These are phyloP conservation scores for Phytophthora nicotianae DNA, from an alignment of 352 stramenopile species.

Conservation along the genomic window DNA sequence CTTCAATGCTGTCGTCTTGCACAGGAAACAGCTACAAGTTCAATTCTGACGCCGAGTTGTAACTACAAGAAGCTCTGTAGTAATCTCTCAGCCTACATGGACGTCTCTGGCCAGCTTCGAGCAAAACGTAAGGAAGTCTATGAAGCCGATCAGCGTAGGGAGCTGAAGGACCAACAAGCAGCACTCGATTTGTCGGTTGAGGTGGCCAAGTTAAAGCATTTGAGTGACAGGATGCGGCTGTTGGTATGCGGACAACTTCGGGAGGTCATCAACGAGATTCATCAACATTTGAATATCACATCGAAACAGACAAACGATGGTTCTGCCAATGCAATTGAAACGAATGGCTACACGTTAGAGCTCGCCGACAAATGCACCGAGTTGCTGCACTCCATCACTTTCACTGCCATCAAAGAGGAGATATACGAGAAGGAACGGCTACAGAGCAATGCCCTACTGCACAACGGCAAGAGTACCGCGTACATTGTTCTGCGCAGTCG, in stretches of 20 bases:
- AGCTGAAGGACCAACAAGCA: slow-evolving; percentile 15
- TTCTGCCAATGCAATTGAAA: no score
- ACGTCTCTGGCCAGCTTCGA: slow-evolving; percentile 6
- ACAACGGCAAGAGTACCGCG: slow-evolving; percentile 8
- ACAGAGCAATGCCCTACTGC: slow-evolving; percentile 11
- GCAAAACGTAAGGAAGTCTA: slow-evolving; percentile 18
- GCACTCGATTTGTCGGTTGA: slow-evolving; percentile 14
- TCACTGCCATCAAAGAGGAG: slow-evolving; percentile 24
- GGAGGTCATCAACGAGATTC: slow-evolving; percentile 13
- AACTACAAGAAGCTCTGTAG: slow-evolving; percentile 15
- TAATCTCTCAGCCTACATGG: slow-evolving; percentile 16
- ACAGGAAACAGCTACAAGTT: not conserved
- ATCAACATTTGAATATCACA: not conserved
- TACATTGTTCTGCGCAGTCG: slow-evolving; percentile 16
- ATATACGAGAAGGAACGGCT: slow-evolving; percentile 21
- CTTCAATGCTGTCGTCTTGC: not conserved
- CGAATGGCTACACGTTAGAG: not conserved
- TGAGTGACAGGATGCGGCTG: slow-evolving; percentile 20
- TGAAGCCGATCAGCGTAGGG: slow-evolving; percentile 10
- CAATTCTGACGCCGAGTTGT: not conserved
- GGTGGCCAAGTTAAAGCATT: slow-evolving; percentile 15
- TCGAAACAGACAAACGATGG: not conserved
- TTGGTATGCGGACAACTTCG: slow-evolving; percentile 23
- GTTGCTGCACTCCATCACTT: slow-evolving; percentile 17
- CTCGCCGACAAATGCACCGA: slow-evolving; percentile 14